Conservation (phyloP, 75 land plant species). For the Adiantum capillusveneris region DNA sequence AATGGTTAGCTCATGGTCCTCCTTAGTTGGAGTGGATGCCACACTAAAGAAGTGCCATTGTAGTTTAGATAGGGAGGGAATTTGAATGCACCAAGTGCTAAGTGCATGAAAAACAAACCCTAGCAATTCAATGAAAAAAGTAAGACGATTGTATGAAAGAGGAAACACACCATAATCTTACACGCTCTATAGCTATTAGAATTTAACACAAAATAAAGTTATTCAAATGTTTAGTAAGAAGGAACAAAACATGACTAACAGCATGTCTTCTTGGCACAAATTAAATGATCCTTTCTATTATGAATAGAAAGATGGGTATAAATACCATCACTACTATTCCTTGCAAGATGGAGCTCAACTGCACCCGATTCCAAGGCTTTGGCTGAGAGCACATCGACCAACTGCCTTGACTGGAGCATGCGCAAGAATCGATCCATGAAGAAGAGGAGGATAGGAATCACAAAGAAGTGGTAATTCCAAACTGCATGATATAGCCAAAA, state of each 20-base stretch:
- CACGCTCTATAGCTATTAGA: too few relatives aligned
- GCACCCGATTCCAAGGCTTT: constrained; percentile 49
- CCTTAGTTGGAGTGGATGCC: constrained; percentile 29
- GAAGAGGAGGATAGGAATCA: constrained; percentile 59
- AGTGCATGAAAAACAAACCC: background rate
- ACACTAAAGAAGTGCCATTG: constrained; percentile 72
- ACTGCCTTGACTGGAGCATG: constrained; percentile 42
- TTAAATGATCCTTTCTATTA: too few relatives aligned
- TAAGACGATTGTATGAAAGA: too few relatives aligned
- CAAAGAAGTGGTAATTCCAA: constrained; percentile 48
- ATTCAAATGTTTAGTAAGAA: too few relatives aligned
- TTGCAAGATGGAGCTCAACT: constrained; percentile 40
- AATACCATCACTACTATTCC: too few relatives aligned
- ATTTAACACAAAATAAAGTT: too few relatives aligned
- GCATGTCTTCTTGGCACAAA: too few relatives aligned
- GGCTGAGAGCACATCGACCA: constrained; percentile 35
- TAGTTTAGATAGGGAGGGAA: constrained; percentile 21
- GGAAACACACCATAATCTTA: too few relatives aligned
- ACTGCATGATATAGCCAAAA: constrained; percentile 54
- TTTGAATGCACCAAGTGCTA: constrained; percentile 1
- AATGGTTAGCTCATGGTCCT: constrained; percentile 19
- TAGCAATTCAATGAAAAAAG: too few relatives aligned
- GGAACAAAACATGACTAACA: too few relatives aligned
- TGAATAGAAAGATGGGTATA: too few relatives aligned
- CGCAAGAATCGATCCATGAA: constrained; percentile 57